phyloP scores from a whole-genome alignment of 1,284 basidiomycete genomes.

The Laetiporus sulphureus region DNA sequence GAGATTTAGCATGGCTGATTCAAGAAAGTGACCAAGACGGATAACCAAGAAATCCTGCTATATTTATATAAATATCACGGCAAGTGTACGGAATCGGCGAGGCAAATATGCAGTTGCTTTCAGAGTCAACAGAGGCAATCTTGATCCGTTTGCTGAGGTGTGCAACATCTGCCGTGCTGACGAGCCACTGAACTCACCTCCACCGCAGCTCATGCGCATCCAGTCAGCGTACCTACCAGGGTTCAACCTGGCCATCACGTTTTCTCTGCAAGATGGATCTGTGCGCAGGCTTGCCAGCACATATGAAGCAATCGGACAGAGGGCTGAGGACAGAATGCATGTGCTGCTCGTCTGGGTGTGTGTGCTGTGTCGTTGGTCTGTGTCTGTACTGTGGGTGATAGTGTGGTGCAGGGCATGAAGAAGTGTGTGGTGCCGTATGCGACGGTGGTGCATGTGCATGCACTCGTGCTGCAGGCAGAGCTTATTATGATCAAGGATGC shows the following conservation, averaged over 20 bases:
- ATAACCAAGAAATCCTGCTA: too few species aligned
- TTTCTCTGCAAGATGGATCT: conserved; percentile 67
- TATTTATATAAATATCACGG: too few species aligned
- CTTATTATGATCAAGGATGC: conserved; percentile 54
- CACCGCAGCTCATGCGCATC: conserved; percentile 49
- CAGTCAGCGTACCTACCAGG: conserved; percentile 70
- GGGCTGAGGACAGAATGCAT: conserved; percentile 14
- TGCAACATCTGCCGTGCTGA: too few species aligned
- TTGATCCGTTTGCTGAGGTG: too few species aligned
- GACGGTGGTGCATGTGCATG: conserved; percentile 47
- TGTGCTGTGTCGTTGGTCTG: too few species aligned
- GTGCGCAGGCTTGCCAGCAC: conserved; percentile 49
- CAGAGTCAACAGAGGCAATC: too few species aligned
- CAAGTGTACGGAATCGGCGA: too few species aligned
- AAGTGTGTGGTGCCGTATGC: conserved; percentile 59
- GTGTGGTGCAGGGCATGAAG: conserved; percentile 62
- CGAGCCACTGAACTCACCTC: too few species aligned
- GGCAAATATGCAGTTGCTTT: too few species aligned
- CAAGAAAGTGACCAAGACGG: too few species aligned
- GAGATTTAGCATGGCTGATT: too few species aligned
- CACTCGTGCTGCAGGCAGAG: conserved; percentile 44
- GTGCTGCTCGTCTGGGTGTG: conserved; percentile 62
- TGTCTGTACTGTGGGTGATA: too few species aligned
- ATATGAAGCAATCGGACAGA: conserved; percentile 40
- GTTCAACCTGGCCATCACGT: conserved; percentile 66